Base-by-base conservation (phyloP, 768 basidiomycete genomes). In the Gloeophyllum trabeum region DNA sequence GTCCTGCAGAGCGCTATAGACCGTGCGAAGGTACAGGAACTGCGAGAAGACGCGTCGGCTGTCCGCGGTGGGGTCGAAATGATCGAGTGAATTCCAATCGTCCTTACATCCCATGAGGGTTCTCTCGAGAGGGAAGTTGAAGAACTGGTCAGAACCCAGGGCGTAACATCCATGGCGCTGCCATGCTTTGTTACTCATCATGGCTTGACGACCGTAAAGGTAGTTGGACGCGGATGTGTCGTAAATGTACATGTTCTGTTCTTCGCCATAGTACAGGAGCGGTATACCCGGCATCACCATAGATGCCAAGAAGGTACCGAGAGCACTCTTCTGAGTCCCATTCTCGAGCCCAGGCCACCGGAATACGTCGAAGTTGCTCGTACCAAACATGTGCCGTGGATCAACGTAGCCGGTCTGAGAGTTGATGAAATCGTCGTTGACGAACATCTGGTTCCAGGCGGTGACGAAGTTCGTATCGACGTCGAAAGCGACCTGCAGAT, bases 301-400 rank as follows among this genome's bases (percentile, higher is more conserved):
- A 22, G 74, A 70, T 24, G 80, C 76, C 51, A 94, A 70, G 55
- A 93, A 94, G 7, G 81, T 75, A 1, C 71, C 91, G 40, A 93
- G 58, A 12, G 72, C 81, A 44, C 82, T 81, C 51, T 72, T 73
- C 52, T 85, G 75, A 1, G 81, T 82, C 16, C 92, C 92, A 52
- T 89, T 86, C 52, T 82, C 76, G 51, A 96, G 58, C 61, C 83
- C 79, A 3, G 88, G 89, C 92, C 91, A 96, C 43, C 92, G 74
- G 70, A 84, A 96, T 6, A 96, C 75, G 67, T 94, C 92, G 64
- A 93, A 93, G 56, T 94, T 93, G 55, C 83, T 85, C n/a, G 81
- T 80, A 30, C 92, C 92, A 54, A 71, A 91, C 83, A 92, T 78
- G 61, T 96, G 92, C 47, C 72, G 69, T 2, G 91, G 91, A 55